Evolutionary conservation across 139 green algal species (phyloP).

Genomic region (Chlamydomonas schloesseri): DNA sequence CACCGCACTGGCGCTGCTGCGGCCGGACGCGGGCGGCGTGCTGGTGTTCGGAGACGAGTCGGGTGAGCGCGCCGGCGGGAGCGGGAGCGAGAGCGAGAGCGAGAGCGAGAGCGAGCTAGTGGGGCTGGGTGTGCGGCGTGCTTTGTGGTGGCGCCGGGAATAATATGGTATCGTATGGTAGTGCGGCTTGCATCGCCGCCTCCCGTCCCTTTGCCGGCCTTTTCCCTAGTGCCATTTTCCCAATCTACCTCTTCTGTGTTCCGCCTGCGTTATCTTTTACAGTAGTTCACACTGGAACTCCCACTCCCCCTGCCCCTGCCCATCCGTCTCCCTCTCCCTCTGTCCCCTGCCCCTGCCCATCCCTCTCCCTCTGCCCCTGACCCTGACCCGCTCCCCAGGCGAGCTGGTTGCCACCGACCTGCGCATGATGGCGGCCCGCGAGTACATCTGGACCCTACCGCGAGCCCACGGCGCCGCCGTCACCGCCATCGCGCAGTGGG

Average conservation of each 20-base stretch:
- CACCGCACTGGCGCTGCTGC: conserved; percentile 47
- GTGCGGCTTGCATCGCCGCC: too few species aligned
- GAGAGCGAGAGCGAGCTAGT: not conserved
- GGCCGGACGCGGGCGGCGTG: conserved; percentile 59
- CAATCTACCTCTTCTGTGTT: too few species aligned
- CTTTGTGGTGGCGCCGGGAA: not conserved
- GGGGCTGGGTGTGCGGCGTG: not conserved
- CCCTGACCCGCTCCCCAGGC: too few species aligned
- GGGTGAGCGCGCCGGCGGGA: conserved; percentile 34
- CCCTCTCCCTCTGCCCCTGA: too few species aligned
- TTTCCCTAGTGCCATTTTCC: too few species aligned
- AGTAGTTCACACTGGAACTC: too few species aligned
- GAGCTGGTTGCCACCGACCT: conserved; percentile 71
- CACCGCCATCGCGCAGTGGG: conserved; percentile 29
- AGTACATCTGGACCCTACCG: conserved; percentile 33
- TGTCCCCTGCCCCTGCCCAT: too few species aligned
- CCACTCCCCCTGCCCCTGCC: too few species aligned
- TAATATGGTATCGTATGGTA: too few species aligned
- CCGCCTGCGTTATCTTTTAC: too few species aligned
- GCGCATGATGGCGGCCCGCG: conserved; percentile 67
- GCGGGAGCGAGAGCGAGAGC: not conserved
- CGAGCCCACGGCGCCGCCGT: not conserved
- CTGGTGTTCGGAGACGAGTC: conserved; percentile 77
- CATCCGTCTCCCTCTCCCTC: too few species aligned
- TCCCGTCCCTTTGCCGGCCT: too few species aligned